Base-by-base conservation (phyloP, 2,329 filamentous ascomycete species). In the Claviceps pazoutovae region DNA sequence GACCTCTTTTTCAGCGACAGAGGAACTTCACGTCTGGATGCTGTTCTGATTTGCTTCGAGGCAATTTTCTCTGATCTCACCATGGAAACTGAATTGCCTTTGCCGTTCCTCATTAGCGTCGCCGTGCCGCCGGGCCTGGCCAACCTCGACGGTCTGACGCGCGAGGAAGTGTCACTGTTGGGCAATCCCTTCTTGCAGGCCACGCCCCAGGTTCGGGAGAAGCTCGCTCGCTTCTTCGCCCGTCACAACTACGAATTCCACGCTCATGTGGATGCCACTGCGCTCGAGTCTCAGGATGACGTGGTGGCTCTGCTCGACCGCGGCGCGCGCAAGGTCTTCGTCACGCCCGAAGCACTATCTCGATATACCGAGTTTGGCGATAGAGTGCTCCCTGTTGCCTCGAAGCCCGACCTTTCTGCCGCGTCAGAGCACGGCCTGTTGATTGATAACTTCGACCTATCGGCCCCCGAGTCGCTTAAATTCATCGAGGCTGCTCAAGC, bases 271-370 rank as follows among this genome's bases (percentile, higher is more conserved):
- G 88, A 95, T 60, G 88, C 83, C 49, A 84, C 86, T 4, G 70
- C 71, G 21, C 74, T 97, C 41, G 67, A 78, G 36, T 81, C 82
- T 11, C 72, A 74, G 51, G 84, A 89, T 58, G 85, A 94, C 56
- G 74, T 97, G 38, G 71, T 91, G 51, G 78, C 85, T 46, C 75
- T 97, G 38, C 80, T 98, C 52, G 87, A 98, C 65, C 79, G 82
- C 56, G 93, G 93, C 54, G 88, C 89, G 6, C 79, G 82, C 50
- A 93, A 84, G 64, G 84, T 93, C 56, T 93, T 97, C 65, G 86
- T 95, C 49, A 77, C 78, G 17, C 77, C 82, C 47, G 75, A 82
- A 52, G 84, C 88, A 64, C 71, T 94, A 50, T 71, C 74, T 8
- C 69, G 74, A 49, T 77, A 78, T 53, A 67, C 72, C 47, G 73